Conservation (phyloP, 148 eudicot genomes). For the Diospyros lotus region DNA sequence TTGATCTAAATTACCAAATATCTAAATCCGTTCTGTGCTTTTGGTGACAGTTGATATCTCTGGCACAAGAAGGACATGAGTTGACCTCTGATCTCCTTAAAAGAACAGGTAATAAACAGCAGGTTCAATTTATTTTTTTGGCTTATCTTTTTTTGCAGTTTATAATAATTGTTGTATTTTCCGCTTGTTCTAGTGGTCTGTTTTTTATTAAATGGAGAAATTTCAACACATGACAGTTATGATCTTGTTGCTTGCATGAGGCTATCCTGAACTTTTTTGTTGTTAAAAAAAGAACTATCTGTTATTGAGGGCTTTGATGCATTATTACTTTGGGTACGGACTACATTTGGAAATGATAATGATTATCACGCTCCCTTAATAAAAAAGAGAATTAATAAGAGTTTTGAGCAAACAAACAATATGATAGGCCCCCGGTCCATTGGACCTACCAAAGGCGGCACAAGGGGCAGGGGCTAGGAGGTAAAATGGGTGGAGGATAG, state of each 20-base stretch:
- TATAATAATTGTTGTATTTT: background rate
- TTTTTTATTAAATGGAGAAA: background rate
- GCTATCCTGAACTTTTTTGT: background rate
- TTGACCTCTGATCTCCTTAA: slow-evolving; percentile 45
- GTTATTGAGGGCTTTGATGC: background rate
- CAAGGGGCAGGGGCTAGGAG: too few species aligned
- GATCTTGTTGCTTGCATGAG: background rate
- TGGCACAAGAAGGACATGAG: slow-evolving; percentile 80
- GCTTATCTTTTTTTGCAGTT: background rate
- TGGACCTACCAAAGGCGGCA: too few species aligned
- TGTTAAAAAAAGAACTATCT: background rate
- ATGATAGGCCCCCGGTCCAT: too few species aligned
- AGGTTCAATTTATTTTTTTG: too few species aligned
- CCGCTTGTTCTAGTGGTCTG: background rate
- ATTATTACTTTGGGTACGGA: background rate
- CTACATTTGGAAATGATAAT: background rate
- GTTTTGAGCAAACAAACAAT: background rate
- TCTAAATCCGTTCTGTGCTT: background rate
- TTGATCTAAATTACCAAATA: background rate
- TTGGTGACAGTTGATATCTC: slow-evolving; percentile 52
- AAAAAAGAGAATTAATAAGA: background rate
- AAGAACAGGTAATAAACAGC: slow-evolving; percentile 25
- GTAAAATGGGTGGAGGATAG: too few species aligned
- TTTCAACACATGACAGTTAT: background rate
- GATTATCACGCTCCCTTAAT: background rate